Percentiles rank a stretch among this genome's conserved stretches.
These are phyloP conservation scores for Leishmania tropica DNA, from an alignment of 208 protist species.

Conservation along the genomic window DNA sequence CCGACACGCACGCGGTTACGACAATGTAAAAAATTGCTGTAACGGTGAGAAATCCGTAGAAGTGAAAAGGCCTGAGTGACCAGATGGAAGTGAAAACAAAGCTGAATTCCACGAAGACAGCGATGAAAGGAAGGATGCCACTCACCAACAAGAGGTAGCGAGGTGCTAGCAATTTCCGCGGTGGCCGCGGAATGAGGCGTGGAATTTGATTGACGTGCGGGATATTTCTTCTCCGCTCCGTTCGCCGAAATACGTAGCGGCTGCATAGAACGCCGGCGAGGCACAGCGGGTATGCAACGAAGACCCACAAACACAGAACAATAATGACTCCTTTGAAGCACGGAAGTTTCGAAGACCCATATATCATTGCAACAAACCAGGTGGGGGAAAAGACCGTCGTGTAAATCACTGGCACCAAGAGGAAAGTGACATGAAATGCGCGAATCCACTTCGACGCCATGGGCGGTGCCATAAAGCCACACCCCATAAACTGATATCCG, in stretches of 20 bases:
- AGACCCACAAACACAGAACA: conserved; percentile 75
- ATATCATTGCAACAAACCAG: conserved; percentile 17
- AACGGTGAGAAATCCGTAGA: conserved; percentile 95
- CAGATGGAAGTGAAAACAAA: conserved; percentile 96
- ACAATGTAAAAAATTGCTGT: conserved; percentile 92
- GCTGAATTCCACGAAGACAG: conserved; percentile 96
- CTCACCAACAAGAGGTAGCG: conserved; percentile 58
- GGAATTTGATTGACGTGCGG: conserved; percentile 94
- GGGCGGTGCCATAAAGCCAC: conserved; percentile 18
- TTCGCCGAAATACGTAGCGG: conserved; percentile 51
- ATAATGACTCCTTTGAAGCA: conserved; percentile 60
- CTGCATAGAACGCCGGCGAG: conserved; percentile 90
- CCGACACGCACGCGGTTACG: conserved; percentile 86
- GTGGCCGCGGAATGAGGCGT: conserved; percentile 87
- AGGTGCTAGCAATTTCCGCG: conserved; percentile 43
- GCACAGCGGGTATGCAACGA: conserved; percentile 86
- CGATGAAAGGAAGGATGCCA: conserved; percentile 95
- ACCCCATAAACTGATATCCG: conserved; percentile 35
- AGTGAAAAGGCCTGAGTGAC: conserved; percentile 97
- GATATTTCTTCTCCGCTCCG: conserved; percentile 31
- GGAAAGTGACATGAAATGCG: conserved; percentile 26
- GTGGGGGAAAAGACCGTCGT: conserved; percentile 5
- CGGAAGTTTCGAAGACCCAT: conserved; percentile 65
- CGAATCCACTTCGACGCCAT: conserved; percentile 37
- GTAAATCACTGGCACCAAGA: conserved; percentile 19